Evolutionary conservation across 495 filamentous ascomycete species (phyloP), one percentile per base, ranked within the genome.

Genomic region (Trichoderma gamsii): DNA sequence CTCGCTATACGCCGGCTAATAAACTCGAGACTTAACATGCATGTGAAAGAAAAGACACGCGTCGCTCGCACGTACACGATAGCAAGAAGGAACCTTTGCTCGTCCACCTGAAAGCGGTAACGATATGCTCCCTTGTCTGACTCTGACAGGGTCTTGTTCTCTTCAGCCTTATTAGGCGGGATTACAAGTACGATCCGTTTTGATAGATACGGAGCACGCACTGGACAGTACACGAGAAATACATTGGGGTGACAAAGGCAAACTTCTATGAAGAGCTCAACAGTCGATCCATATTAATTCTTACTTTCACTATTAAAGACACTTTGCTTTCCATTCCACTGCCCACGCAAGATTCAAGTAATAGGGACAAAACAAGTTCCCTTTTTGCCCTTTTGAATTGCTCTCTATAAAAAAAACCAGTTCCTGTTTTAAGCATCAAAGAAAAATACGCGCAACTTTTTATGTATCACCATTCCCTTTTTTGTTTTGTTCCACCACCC

Each of bases 381-480:
- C 9, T 32, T 13, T 32, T 61, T 29, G n/a, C 13, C 25, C 7
- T 6, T 23, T 32, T 61, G 29, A 13, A 61, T 61, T 25, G 27
- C 51, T 61, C 56, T 61, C 64, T 68, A 66, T 72, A 69, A n/a
- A 29, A 70, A 68, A 29, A 70, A 68, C 72, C 70, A 70, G 70
- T 38, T 15, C 9, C 51, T 43, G 59, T 3, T 23, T 23, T 41
- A 27, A 51, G 61, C 43, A 63, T 15, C 27, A 52, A 41, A 65
- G 12, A 4, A 69, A 52, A 25, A 52, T 1, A 29, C 29, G 29
- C 18, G 43, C 32, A 61, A 61, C 56, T 61, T 61, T 61, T 61
- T 29, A 61, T 61, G 56, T 61, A 61, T 61, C 56, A 8, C 56
- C 8, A 11, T 29, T 61, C 27, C 56, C 56, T 32, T 61, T 61